A percentile compares a stretch with the other conserved stretches of the same genome.
Evolutionary conservation across 345 rosid genomes (phyloP).

Genomic region (Lumnitzera littorea): DNA sequence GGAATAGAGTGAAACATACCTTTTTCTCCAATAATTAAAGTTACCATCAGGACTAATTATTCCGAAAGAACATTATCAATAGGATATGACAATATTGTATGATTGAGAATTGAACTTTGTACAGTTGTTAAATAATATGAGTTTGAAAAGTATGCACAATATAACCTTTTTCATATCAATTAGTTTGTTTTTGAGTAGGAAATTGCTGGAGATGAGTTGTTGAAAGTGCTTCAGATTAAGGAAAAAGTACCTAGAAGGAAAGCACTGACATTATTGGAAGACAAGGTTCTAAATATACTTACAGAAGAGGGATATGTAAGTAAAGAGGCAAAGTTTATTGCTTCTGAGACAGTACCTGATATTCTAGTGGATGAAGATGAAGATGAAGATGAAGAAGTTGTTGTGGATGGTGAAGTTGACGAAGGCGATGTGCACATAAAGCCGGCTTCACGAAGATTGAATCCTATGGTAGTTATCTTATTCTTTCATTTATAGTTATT

Average conservation of each 20-base stretch:
- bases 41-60: no score
- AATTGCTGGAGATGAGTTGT: conserved; percentile 77
- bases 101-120: no score
- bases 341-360: conserved; percentile 57
- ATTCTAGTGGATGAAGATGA: conserved; percentile 53
- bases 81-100: no score
- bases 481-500: neutral
- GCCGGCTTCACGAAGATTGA: conserved; percentile 59
- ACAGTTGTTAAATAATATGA: neutral
- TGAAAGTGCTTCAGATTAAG: conserved; percentile 64
- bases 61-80: no score
- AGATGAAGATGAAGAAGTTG: conserved; percentile 96
- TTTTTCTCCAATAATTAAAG: no score
- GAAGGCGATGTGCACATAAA: conserved; percentile 97
- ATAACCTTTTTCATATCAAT: neutral
- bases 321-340: conserved; percentile 40
- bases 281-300: conserved; percentile 61
- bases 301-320: conserved; percentile 85
- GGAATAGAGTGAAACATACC: no score
- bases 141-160: neutral
- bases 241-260: conserved; percentile 86
- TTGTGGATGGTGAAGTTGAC: conserved; percentile 96
- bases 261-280: conserved; percentile 78
- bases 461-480: conserved; percentile 55
- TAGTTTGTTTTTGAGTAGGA: conserved; percentile 35